A percentile compares a stretch with the other conserved stretches of the same genome.
Evolutionary conservation across 257 asterid species (phyloP).

Genomic region (Rhazya stricta): DNA sequence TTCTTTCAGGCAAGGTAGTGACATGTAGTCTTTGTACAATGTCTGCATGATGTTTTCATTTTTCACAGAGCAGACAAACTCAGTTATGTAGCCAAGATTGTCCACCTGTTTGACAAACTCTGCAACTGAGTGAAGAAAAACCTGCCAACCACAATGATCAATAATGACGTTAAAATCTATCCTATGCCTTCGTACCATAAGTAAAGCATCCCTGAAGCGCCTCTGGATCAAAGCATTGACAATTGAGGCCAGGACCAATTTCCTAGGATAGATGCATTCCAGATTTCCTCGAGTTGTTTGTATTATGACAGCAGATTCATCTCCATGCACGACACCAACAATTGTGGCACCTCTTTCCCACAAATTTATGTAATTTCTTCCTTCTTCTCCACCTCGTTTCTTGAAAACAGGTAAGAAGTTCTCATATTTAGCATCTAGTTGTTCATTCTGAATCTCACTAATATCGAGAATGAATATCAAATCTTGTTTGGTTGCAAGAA

Average conservation of each 20-base stretch:
- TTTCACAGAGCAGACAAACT: conserved; percentile 79
- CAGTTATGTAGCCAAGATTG: conserved; percentile 74
- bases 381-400: conserved; percentile 49
- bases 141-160: conserved; percentile 83
- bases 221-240: conserved; percentile 61
- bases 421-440: conserved; percentile 60
- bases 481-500: conserved; percentile 82
- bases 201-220: conserved; percentile 78
- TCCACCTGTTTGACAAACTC: conserved; percentile 77
- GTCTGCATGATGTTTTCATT: conserved; percentile 72
- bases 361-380: conserved; percentile 47
- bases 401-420: conserved; percentile 59
- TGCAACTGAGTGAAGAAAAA: conserved; percentile 58
- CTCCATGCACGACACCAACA: conserved; percentile 82
- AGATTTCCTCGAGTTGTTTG: conserved; percentile 93
- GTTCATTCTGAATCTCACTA: conserved; percentile 55
- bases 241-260: conserved; percentile 74
- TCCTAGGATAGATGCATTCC: conserved; percentile 92
- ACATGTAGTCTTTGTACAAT: conserved; percentile 49
- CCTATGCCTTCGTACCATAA: conserved; percentile 86
- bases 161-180: conserved; percentile 87
- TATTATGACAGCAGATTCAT: conserved; percentile 84
- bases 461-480: conserved; percentile 70
- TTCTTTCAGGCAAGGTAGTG: conserved; percentile 32
- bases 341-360: conserved; percentile 91